Evolutionary conservation across 345 rosid species (phyloP).

Genomic region (Heritiera fomes): DNA sequence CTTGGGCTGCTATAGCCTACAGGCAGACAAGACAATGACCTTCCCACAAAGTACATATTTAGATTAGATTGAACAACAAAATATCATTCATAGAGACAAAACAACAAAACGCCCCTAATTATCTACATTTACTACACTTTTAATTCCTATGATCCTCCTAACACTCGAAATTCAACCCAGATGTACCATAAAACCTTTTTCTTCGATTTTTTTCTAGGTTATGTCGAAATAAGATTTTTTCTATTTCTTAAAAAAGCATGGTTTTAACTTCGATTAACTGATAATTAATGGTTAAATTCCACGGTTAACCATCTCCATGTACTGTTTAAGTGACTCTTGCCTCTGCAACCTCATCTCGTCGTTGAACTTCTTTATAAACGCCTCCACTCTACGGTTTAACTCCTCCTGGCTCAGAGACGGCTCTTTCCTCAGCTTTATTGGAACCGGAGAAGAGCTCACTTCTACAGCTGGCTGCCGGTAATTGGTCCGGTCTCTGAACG

Average conservation of each 20-base stretch:
- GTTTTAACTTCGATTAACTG: background rate
- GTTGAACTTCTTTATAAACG: conserved; percentile 46
- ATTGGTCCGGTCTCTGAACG: conserved; percentile 25
- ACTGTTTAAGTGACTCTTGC: conserved; percentile 41
- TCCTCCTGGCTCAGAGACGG: conserved; percentile 50
- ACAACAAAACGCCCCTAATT: background rate
- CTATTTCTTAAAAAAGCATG: background rate
- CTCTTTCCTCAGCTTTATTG: conserved; percentile 35
- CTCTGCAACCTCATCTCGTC: conserved; percentile 33
- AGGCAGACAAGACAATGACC: too few relatives aligned
- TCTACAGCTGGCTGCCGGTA: background rate
- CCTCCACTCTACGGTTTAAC: conserved; percentile 47
- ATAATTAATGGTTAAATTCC: background rate
- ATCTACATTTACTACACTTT: conserved; percentile 1
- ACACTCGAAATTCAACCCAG: background rate
- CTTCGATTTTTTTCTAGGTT: background rate
- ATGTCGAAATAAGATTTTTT: background rate
- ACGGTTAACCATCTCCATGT: conserved; percentile 36
- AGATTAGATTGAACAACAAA: too few relatives aligned
- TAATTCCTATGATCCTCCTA: background rate
- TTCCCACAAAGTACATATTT: too few relatives aligned
- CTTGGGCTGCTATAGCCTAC: too few relatives aligned
- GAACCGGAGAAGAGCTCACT: conserved; percentile 1
- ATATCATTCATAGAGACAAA: background rate
- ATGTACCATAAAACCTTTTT: background rate